Evolutionary conservation across 768 basidiomycete species (phyloP), one percentile per base, ranked within the genome.

Genomic region (Phanerochaete carnosa): DNA sequence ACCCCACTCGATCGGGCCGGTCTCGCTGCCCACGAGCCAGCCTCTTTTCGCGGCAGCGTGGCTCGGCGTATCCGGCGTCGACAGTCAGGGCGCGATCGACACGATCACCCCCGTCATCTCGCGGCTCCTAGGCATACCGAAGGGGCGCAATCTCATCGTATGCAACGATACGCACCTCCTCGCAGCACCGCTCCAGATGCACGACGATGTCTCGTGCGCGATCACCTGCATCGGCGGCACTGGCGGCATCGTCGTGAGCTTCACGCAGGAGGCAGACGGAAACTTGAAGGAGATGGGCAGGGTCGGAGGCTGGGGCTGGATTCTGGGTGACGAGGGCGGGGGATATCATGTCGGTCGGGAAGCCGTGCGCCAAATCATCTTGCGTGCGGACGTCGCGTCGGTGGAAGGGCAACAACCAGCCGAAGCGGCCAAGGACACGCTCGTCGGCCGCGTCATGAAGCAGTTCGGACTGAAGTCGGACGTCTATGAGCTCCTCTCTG

Each of bases 101-200:
- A 77, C 78, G 11, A 77, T 93, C 52, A 80, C 83, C 0, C 73
- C 76, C 3, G 73, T 79, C 12, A 74, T 92, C 45, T 81, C 88
- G 1, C 67, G 68, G 2, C 79, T 92, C 19, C 77, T 92, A 4
- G 78, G 74, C 29, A 77, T 93, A 54, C 83, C 88, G 4, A 64
- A 73, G 0, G 84, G 84, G 19, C 77, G 81, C 7, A 70, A 76
- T 3, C 75, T 94, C 25, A 74, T 79, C 45, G 80, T 95, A 53
- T 79, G 87, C 45, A 95, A 95, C 72, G 94, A 96, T 70, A 89
- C 91, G 0, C 83, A 89, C 66, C 87, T 96, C 47, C 84, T 96
- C 47, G 90, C 91, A 11, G 85, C 92, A 0, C 92, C 94, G 4
- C 77, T 94, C 13, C 80, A 83, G 39, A 74, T 85, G 66, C 78